Evolutionary conservation across 345 rosid genomes (phyloP).

Genomic region (Aurinia saxatilis): DNA sequence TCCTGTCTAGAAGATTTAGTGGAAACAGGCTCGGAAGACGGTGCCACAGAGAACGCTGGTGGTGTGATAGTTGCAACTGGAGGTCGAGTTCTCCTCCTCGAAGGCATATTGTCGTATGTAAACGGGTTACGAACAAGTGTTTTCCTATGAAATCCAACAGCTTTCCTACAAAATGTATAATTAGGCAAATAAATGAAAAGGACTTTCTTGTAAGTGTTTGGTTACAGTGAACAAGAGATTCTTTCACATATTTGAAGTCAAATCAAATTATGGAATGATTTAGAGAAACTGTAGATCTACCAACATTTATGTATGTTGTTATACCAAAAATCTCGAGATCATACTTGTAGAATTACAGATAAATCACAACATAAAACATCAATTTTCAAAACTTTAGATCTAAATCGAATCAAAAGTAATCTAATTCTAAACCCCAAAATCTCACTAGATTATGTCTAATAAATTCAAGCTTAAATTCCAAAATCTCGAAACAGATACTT

Average conservation of each 20-base stretch:
- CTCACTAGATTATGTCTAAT: too few species aligned
- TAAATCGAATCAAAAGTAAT: too few species aligned
- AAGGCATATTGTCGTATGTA: neutral
- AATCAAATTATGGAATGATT: neutral
- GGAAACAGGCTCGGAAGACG: conserved; percentile 2
- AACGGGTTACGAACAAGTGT: conserved; percentile 11
- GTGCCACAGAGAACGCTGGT: conserved; percentile 4
- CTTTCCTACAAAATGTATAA: conserved; percentile 30
- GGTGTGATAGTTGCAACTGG: conserved; percentile 11
- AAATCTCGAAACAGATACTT: neutral
- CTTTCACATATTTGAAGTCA: neutral
- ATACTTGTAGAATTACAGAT: neutral
- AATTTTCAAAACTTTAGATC: too few species aligned
- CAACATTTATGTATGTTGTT: neutral
- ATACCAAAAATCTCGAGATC: neutral
- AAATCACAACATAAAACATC: neutral
- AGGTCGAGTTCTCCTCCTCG: neutral
- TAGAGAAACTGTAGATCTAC: neutral
- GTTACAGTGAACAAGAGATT: neutral
- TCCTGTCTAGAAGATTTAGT: conserved; percentile 2
- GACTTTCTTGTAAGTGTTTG: neutral
- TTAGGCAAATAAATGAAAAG: neutral
- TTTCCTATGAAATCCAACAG: conserved; percentile 33
- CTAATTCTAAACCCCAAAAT: too few species aligned
- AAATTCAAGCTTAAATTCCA: neutral